Evolutionary conservation across 2,329 filamentous ascomycete genomes (phyloP), one percentile per base, ranked within the genome.

Genomic region (Aureobasidium leucospermi): DNA sequence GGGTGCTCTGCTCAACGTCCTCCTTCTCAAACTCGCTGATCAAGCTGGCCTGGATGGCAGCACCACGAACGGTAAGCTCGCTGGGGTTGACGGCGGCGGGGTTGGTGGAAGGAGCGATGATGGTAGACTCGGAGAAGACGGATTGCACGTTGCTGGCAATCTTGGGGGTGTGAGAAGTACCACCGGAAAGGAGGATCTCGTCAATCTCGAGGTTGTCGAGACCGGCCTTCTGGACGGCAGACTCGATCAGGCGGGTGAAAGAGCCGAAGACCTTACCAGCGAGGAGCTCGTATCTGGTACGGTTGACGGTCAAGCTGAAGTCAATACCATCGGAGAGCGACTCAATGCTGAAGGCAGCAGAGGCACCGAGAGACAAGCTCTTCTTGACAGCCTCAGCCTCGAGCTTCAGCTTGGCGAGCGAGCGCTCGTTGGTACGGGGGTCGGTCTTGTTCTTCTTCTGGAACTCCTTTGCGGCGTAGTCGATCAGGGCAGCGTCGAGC

Each of bases 381-480:
- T 94, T 94, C 83, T 96, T 96, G 67, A 92, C 87, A 51, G 86
- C 83, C 78, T 99, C 94, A 65, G 90, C 84, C 79, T 97, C 94
- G 49, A 91, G 81, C 76, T 90, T 93, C 66, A 99, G 80, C 82
- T 97, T 99, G 63, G 94, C 92, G 67, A 96, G 78, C 68, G 88
- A 88, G 68, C 86, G 86, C 59, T 86, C 81, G 72, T 94, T 90
- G 70, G 86, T 82, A 67, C 92, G 84, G 23, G 94, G 94, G 74
- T 97, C 94, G 60, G 84, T 84, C 78, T 86, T 87, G 83, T 97
- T 85, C 82, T 96, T 96, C 84, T 99, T 97, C 71, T 94, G 83
- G 78, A 99, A 99, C 76, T 99, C 94, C 82, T 99, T 99, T 67
- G 93, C 89, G 68, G 97, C 96, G 80, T 96, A 87, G 73, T 99